Conservation (phyloP, 768 basidiomycete species). For the Mycena amicta region DNA sequence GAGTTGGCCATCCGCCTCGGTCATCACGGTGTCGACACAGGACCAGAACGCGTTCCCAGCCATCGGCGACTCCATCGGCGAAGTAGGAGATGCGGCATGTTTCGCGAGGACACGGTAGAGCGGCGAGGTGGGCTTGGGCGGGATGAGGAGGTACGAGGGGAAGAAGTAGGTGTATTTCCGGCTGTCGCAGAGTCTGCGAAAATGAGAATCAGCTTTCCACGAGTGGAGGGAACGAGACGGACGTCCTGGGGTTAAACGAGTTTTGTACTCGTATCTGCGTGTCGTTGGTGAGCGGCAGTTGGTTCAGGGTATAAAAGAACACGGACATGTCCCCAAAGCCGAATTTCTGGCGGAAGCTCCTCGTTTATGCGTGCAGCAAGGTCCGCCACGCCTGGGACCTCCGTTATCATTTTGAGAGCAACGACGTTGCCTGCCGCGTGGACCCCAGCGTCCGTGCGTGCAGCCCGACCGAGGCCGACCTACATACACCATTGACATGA, state of each 20-base stretch:
- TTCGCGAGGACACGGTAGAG: conserved; percentile 50
- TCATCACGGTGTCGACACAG: neutral
- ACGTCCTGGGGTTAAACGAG: conserved; percentile 82
- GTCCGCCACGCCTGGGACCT: conserved; percentile 70
- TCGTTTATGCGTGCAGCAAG: conserved; percentile 77
- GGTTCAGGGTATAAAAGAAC: conserved; percentile 4
- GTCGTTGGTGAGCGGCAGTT: neutral
- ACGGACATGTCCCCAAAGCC: conserved; percentile 88
- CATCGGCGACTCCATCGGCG: conserved; percentile 19
- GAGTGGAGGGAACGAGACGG: conserved; percentile 24
- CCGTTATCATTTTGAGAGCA: conserved; percentile 85
- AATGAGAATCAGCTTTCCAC: neutral
- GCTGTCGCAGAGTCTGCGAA: conserved; percentile 81
- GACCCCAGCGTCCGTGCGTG: conserved; percentile 95
- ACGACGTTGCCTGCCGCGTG: conserved; percentile 96
- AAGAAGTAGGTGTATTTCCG: conserved; percentile 98
- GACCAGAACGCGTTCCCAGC: conserved; percentile 66
- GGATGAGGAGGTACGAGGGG: conserved; percentile 89
- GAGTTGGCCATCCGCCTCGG: neutral
- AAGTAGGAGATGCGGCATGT: conserved; percentile 31
- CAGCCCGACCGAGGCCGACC: conserved; percentile 86
- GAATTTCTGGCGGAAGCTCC: conserved; percentile 87
- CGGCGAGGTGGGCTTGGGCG: conserved; percentile 78
- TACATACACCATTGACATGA: conserved; percentile 40
- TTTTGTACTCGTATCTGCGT: conserved; percentile 69